Evolutionary conservation across 2,329 filamentous ascomycete species (phyloP), one percentile per base, ranked within the genome.

Genomic region (Penicillium sp.): DNA sequence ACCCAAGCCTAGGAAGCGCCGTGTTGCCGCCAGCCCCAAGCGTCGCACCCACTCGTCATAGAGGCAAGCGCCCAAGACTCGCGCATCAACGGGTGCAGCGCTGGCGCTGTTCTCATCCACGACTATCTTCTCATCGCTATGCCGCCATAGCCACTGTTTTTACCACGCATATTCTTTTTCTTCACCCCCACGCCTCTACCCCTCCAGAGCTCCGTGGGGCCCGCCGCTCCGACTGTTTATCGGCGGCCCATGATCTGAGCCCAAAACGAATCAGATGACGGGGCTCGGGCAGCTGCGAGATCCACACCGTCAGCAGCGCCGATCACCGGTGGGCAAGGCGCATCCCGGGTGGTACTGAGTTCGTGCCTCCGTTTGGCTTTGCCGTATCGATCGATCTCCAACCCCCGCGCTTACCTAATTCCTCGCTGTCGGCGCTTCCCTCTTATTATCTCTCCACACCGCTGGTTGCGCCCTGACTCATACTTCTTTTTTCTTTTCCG

Each of bases 1-100:
- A 20, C 20, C 35, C 28, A 69, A 67, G 57, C 62, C 56, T 55
- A 65, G 60, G 60, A 69, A 68, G 57, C 67, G 66, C 54, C 63
- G 63, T 42, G 59, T 60, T 11, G 47, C 64, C 7, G 54, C 58
- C 6, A 58, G 57, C 20, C 56, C 57, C 45, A 68, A 69, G 43
- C 61, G 65, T 44, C 66, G 67, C 24, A 53, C 61, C 25, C 61
- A 63, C 35, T 63, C 61, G 14, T 60, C 61, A 24, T 54, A 38
- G 35, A n/a, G 27, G 3, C 27, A 28, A 13, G 20, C 20, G 28
- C 30, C 31, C 50, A 25, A 44, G 18, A 44, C 36, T 36, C 48
- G 16, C 39, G 27, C 13, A 27, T 31, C 25, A 24, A n/a, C 24
- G 25, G 48, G 53, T 47, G 54, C 54, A 55, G 61, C 56, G 61